A percentile compares a stretch with the other conserved stretches of the same genome.
Conservation (phyloP, 306 rosid species). For the Trifolium pratense region DNA sequence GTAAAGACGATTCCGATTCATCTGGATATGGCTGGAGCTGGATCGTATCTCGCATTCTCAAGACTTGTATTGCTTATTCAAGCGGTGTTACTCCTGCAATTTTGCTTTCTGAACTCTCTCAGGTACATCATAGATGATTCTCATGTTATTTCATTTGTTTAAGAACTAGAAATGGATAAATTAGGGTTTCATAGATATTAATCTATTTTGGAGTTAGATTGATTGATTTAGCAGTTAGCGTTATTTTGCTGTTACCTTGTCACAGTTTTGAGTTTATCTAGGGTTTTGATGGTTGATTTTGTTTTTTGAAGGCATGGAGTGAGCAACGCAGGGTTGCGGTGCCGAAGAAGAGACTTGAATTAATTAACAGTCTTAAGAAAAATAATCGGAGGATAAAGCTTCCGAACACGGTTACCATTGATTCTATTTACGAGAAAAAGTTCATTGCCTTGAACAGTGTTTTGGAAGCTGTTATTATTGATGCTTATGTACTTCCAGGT, state of each 20-base stretch:
- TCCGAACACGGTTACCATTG: constrained; percentile 78
- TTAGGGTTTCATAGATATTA: neutral
- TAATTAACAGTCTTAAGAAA: constrained; percentile 57
- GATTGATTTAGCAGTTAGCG: constrained; percentile 16
- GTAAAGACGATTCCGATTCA: constrained; percentile 43
- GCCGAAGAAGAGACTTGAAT: constrained; percentile 76
- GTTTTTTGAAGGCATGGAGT: constrained; percentile 68
- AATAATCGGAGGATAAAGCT: constrained; percentile 67
- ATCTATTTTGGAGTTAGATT: too few species aligned
- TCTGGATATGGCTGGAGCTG: constrained; percentile 76
- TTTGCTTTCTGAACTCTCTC: constrained; percentile 82
- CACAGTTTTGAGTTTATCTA: neutral
- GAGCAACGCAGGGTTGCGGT: constrained; percentile 73
- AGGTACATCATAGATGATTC: constrained; percentile 44
- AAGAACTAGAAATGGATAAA: neutral
- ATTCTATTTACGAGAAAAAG: constrained; percentile 77
- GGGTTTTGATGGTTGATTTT: constrained; percentile 31
- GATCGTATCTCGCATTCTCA: constrained; percentile 78
- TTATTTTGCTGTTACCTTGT: constrained; percentile 4
- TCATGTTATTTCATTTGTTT: too few species aligned
- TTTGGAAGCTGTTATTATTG: constrained; percentile 72
- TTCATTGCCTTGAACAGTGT: constrained; percentile 76
- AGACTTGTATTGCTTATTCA: constrained; percentile 77
- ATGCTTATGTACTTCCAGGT: constrained; percentile 89
- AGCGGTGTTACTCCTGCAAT: constrained; percentile 89